Conservation (phyloP, 306 rosid species). For the Gynostemma pentaphyllum region DNA sequence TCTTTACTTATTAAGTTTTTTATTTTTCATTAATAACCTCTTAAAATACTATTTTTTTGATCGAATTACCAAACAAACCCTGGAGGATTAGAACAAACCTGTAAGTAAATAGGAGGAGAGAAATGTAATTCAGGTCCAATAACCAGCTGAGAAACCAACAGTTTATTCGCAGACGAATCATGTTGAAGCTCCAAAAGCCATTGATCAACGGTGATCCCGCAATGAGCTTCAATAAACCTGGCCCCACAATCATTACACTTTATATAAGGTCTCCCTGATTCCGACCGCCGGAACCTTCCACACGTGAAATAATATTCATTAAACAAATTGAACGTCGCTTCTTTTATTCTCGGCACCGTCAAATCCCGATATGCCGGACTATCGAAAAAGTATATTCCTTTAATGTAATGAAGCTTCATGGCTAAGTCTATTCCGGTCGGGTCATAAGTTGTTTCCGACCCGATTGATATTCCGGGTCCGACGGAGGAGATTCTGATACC, state of each 20-base stretch:
- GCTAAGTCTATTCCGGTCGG: slow-evolving; percentile 49
- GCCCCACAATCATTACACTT: slow-evolving; percentile 86
- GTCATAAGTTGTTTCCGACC: slow-evolving; percentile 25
- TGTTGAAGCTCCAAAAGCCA: slow-evolving; percentile 28
- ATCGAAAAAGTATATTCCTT: slow-evolving; percentile 39
- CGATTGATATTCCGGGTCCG: slow-evolving; percentile 34
- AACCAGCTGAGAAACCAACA: slow-evolving; percentile 43
- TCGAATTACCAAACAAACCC: no score
- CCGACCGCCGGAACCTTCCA: slow-evolving; percentile 56
- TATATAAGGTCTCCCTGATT: slow-evolving; percentile 49
- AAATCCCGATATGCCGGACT: slow-evolving; percentile 24
- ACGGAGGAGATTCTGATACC: slow-evolving; percentile 47
- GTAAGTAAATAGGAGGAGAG: slow-evolving; percentile 58
- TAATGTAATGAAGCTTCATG: slow-evolving; percentile 76
- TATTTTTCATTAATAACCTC: no score
- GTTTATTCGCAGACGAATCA: slow-evolving; percentile 31
- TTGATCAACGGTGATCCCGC: slow-evolving; percentile 39
- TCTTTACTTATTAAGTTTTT: no score
- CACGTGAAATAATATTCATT: slow-evolving; percentile 24
- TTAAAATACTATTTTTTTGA: no score
- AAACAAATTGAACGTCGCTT: slow-evolving; percentile 22
- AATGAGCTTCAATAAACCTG: slow-evolving; percentile 54
- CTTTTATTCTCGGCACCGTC: slow-evolving; percentile 30
- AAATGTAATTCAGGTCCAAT: slow-evolving; percentile 71
- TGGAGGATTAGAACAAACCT: slow-evolving; percentile 52